A percentile compares a stretch with the other conserved stretches of the same genome.
phyloP scores from a whole-genome alignment of 2,329 filamentous ascomycete species.

The Blastomyces parvus region DNA sequence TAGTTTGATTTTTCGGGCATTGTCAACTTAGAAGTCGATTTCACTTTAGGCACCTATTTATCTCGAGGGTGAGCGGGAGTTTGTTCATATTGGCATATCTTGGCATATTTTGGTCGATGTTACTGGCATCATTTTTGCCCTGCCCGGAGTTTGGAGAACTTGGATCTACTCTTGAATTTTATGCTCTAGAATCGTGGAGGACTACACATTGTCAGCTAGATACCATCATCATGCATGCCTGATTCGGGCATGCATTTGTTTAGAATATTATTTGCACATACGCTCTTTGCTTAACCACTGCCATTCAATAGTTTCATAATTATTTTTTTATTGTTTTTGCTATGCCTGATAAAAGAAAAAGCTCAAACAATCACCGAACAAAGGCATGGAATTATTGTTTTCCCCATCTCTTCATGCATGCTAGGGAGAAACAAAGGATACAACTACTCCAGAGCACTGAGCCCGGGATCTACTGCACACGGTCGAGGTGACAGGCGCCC shows the following conservation, averaged over 20 bases:
- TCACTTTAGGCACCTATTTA: neutral
- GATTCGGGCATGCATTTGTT: neutral
- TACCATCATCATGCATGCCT: neutral
- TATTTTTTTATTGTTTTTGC: neutral
- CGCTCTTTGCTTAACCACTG: neutral
- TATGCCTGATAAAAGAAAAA: neutral
- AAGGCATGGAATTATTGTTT: too few species aligned
- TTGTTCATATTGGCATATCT: neutral
- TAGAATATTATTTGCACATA: neutral
- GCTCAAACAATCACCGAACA: too few species aligned
- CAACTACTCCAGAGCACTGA: too few species aligned
- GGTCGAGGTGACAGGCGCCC: too few species aligned
- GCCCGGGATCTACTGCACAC: too few species aligned
- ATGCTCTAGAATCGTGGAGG: conserved; percentile 1
- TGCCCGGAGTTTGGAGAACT: conserved; percentile 1
- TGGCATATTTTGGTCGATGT: neutral
- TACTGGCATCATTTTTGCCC: neutral
- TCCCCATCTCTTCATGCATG: too few species aligned
- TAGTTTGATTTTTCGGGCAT: neutral
- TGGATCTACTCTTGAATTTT: neutral
- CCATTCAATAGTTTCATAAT: neutral
- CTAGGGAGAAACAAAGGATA: too few species aligned
- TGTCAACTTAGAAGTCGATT: neutral
- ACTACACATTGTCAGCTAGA: neutral
- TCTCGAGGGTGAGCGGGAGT: neutral